Evolutionary conservation across 345 rosid genomes (phyloP), one percentile per base, ranked within the genome.

Genomic region (Mercurialis annua): DNA sequence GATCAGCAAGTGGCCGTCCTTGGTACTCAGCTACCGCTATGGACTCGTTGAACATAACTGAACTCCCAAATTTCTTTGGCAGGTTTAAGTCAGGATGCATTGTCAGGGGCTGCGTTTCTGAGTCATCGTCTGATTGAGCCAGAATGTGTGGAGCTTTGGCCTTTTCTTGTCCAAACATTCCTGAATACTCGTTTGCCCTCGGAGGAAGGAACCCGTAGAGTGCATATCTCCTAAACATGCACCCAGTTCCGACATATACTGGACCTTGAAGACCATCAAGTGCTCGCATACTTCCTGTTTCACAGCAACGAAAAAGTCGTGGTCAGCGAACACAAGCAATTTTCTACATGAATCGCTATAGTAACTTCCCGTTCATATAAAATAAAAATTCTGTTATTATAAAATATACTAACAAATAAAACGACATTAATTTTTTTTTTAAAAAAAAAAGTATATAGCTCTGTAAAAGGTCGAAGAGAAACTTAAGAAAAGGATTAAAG

Each of bases 1-100:
- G 98, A 76, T 92, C 98, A 2, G 98, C 97, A 1, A 92, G 83
- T 17, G 98, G 98, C 16, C 98, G 85, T 43, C 97, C 98, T 79
- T 92, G 98, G 77, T 73, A 92, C 68, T 92, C 97, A 0, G 96
- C 86, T 6, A 92, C 63, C 1, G 97, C 81, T 55, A 92, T 90
- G 51, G 96, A 83, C 29, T 92, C 98, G 0, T 71, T 77, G 81
- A 92, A 89, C 77, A 87, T 29, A 9, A 81, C 77, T 0, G 98
- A 92, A 27, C 83, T 88, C 38, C 98, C 98, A 40, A 92, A 92
- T 78, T 68, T 87, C 76, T 64, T 73, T 0, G 97, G 97, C 16
- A 87, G 73, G 72, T 86, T 70, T 62, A 90, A 73, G 77, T 92
- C 96, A 2, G 97, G 97, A 71, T 92, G 96, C 10, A 76, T 66